A percentile compares a stretch with the other conserved stretches of the same genome.
phyloP scores from a whole-genome alignment of 106 monocot species.

The Dendrobium huoshanense region DNA sequence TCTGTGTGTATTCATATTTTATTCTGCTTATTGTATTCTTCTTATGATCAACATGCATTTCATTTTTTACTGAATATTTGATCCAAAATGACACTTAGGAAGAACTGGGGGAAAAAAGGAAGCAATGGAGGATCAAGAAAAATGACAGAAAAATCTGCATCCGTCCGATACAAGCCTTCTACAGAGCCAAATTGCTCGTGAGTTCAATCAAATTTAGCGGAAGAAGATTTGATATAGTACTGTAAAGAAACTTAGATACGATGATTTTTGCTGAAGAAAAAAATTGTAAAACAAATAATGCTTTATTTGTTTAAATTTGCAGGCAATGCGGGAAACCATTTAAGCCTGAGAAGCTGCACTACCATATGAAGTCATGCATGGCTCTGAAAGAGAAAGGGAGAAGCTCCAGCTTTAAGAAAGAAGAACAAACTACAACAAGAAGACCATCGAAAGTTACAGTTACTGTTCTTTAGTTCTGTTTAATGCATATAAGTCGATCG shows the following conservation, averaged over 20 bases:
- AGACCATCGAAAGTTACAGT: constrained; percentile 2
- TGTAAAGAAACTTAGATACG: not conserved
- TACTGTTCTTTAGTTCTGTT: not conserved
- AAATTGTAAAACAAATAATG: not conserved
- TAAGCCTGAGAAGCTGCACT: constrained; percentile 13
- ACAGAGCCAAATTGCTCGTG: constrained; percentile 8
- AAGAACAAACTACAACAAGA: not conserved
- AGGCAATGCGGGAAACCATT: constrained; percentile 12
- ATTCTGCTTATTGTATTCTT: not conserved
- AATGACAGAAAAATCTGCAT: not conserved
- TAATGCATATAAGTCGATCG: too few species aligned
- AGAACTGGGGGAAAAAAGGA: constrained; percentile 1
- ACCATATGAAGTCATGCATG: constrained; percentile 1
- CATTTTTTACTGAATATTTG: not conserved
- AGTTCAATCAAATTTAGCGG: not conserved
- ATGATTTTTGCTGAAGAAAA: not conserved
- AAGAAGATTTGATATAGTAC: not conserved
- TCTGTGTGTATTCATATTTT: too few species aligned
- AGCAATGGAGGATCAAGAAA: not conserved
- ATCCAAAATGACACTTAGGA: not conserved
- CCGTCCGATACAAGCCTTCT: not conserved
- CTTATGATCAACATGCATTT: not conserved
- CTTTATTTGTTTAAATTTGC: not conserved
- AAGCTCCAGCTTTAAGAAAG: not conserved
- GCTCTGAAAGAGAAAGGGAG: not conserved